Evolutionary conservation across 1,139 yeast species (phyloP), one percentile per base, ranked within the genome.

Genomic region (Sugiyamaella novakii): DNA sequence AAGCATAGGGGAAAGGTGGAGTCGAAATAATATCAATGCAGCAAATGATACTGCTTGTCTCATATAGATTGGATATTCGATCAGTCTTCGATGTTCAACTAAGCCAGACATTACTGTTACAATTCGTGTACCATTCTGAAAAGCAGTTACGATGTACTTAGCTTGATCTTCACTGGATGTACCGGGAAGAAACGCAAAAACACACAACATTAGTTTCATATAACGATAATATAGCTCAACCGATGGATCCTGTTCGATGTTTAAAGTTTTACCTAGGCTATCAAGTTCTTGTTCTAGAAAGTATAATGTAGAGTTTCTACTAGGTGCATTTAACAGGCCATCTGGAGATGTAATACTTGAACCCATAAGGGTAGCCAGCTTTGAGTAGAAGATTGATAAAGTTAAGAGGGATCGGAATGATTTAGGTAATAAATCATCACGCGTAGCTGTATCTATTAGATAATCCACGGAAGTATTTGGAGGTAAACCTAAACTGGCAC

Each of bases 131-230:
- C 96, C 89, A 1, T 89, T 72, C 47, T 85, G 72, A 63, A 87
- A 89, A 0, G 95, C 95, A 34, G 82, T 80, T 39, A 88, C 83
- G 14, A 89, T 92, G 65, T 86, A 88, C 58, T 81, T 83, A 0
- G 88, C 85, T 67, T 87, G 96, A 67, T 87, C 95, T 59, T 85
- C 94, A 41, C 84, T 79, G 3, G 96, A 94, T 0, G 96, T 87
- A 11, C 87, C 95, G 1, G 97, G 97, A 51, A 91, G 72, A 61
- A 89, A 91, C 4, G 96, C 92, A 74, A 87, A 91, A 55, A 92
- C 82, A 64, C 95, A 87, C 48, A 91, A 78, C 80, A 87, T 85
- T 55, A 88, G 74, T 61, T 84, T 83, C 44, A 88, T 81, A 64
- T 89, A 88, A 10, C 87, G 74, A 60, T 79, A 86, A 63, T 87